Base-by-base conservation (phyloP, 768 basidiomycete genomes). In the Artomyces pyxidatus region DNA sequence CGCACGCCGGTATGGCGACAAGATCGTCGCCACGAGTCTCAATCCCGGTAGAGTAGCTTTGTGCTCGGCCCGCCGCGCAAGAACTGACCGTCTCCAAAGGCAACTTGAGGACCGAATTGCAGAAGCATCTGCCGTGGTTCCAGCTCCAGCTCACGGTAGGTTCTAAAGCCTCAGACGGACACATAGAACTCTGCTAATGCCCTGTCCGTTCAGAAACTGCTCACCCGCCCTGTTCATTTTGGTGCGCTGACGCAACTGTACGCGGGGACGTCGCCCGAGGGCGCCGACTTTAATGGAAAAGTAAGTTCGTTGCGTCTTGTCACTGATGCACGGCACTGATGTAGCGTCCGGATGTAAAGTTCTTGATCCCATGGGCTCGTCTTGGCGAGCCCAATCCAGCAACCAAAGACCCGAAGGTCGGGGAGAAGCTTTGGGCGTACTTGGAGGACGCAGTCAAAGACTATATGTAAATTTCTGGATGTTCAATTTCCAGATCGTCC, bases 191-290 rank as follows among this genome's bases (percentile, higher is more conserved):
- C 32, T 35, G 14, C 39, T 21, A 21, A 11, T 41, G 39, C 11
- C 3, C 14, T n/a, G 5, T 17, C 26, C 11, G 14, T 12, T 10
- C 14, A 55, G 53, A 12, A 23, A 12, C n/a, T 12, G 42, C 1
- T 45, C 1, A 10, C 47, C 9, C 52, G 45, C 39, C n/a, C 51
- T 1, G 51, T 22, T 6, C 37, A 54, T 17, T 51, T 52, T 27
- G 75, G 75, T 3, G 71, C 69, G 9, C 58, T 76, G 41, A 70
- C 74, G 1, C 71, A 69, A 47, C 60, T 75, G 10, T 77, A 66
- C 53, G 71, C 69, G 7, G 73, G 68, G 1, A 71, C 70, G 14
- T 54, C 71, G 48, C 65, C 69, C 1, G 68, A 73, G 42, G 67
- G 62, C 6, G 63, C 49, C 3, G 60, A 58, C 4, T 52, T 67